Evolutionary conservation across 345 rosid species (phyloP), one percentile per base, ranked within the genome.

Genomic region (Microcos paniculata): DNA sequence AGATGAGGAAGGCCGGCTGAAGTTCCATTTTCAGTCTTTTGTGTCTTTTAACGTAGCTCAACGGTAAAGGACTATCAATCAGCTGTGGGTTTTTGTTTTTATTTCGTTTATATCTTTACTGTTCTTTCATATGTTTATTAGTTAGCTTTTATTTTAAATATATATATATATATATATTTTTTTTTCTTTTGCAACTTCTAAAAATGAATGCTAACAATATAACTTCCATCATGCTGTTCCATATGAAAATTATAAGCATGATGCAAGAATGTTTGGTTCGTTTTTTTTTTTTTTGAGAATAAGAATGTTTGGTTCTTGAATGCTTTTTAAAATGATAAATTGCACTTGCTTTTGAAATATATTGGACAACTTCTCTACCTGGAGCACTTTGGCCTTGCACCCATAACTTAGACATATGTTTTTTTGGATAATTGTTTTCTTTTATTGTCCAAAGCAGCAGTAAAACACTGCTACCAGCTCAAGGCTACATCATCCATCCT

Each of bases 1-100:
- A 69, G 99, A 96, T 79, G 93, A 82, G 80, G 96, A 92, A 84
- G 99, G 96, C 81, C 89, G 99, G 85, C 93, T 93, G 82, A 96
- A 90, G 81, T 96, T 89, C 79, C 86, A 91, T 82, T 96, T 93
- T 82, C 99, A 96, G 76, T 93, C 98, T 24, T 96, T 96, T 81
- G 99, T 93, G 72, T 96, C 98, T 85, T 93, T 86, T 85, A 90
- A 80, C 80, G 89, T 89, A 59, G 98, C 98, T 30, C 88, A 89
- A 82, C 86, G 97, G 99, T 96, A 87, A 85, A 57, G 80, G 57
- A 68, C 28, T 49, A 71, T 65, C 66, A 67, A 70, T 69, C 71
- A 52, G 46, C 45, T 42, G 31, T 3, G n/a, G 23, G 28, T 4
- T 28, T 26, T 35, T 8, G n/a, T 49, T 74, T 62, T 24, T 46